Base-by-base conservation (phyloP, 192 early-diverging fungal species). In the Entophlyctis helioformis region DNA sequence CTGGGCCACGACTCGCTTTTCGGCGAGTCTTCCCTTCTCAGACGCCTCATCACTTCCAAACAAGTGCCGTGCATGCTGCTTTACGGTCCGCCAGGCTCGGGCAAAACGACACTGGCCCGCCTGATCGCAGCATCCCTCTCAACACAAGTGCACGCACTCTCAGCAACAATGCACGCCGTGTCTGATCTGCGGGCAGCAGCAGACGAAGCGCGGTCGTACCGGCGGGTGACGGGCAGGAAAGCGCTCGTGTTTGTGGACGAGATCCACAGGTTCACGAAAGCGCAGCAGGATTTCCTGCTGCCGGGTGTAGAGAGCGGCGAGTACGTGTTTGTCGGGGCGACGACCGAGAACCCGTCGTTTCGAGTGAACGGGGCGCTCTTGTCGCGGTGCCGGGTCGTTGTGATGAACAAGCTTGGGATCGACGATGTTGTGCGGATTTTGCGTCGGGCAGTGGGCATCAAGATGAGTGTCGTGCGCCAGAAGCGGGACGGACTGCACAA, bases 211-310 rank as follows among this genome's bases (percentile, higher is more conserved):
- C 20, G 25, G 20, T 46, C 60, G 19, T 56, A 63, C 31, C n/a
- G 38, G 4, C 15, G 16, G 5, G 33, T 61, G 25, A 68, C 73
- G 0, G 69, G 72, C 2, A 73, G 64, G 45, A 65, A 72, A 19
- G 78, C 83, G 0, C 79, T 92, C 37, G 49, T 92, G 12, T 89
- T 92, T 60, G 42, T 92, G 21, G 89, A 92, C 58, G 89, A 88
- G 24, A 21, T 92, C 20, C 89, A 92, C 62, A 71, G 89, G 18
- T 92, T 92, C 56, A 90, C 78, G 19, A 89, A 87, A 57, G 69
- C 78, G 10, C 89, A 92, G 53, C 89, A 92, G 44, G 89, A 92
- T 48, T 54, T 89, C 2, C 85, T 92, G 43, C 59, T 92, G 22
- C 84, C 84, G 0, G 64, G 67, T 53, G 66, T 92, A 7, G 89